Percentiles rank a stretch among this genome's conserved stretches.
Conservation (phyloP, 2,329 filamentous ascomycete species). For the Alternaria sp. region DNA sequence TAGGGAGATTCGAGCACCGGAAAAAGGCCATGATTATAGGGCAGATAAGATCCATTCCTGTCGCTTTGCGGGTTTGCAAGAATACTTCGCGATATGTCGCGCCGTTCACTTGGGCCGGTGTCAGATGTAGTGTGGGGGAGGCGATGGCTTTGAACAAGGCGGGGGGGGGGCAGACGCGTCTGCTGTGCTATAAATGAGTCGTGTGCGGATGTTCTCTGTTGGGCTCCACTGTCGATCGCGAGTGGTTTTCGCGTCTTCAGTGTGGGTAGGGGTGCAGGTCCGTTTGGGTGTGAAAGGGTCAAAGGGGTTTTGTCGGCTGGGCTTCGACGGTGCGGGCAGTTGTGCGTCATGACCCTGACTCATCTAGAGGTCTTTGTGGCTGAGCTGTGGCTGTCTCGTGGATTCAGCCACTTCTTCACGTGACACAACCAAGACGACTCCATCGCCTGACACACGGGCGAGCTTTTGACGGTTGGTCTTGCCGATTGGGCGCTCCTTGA, state of each 20-base stretch:
- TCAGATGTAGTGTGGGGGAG: conserved; percentile 30
- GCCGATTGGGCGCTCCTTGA: conserved; percentile 19
- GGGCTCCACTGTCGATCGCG: conserved; percentile 15
- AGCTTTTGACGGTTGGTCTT: conserved; percentile 7
- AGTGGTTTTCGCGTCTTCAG: conserved; percentile 19
- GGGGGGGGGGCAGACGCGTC: conserved; percentile 20
- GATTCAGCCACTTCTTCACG: background rate
- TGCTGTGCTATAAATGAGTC: conserved; percentile 28
- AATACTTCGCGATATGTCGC: conserved; percentile 12
- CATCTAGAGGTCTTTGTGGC: conserved; percentile 20
- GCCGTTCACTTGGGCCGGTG: conserved; percentile 17
- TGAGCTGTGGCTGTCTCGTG: conserved; percentile 7
- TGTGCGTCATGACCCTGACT: conserved; percentile 24
- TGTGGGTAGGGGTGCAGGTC: conserved; percentile 19
- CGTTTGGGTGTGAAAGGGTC: conserved; percentile 16
- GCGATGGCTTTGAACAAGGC: conserved; percentile 17
- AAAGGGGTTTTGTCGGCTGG: conserved; percentile 15
- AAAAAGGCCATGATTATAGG: conserved; percentile 38
- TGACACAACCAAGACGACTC: background rate
- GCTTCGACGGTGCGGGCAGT: conserved; percentile 13
- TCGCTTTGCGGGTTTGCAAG: conserved; percentile 17
- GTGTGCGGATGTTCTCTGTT: conserved; percentile 15
- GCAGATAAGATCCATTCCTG: conserved; percentile 33
- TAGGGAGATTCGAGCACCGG: conserved; percentile 35
- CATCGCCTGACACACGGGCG: background rate